Evolutionary conservation across 192 early-diverging fungal genomes (phyloP), one percentile per base, ranked within the genome.

Genomic region (Linnemannia zychae): DNA sequence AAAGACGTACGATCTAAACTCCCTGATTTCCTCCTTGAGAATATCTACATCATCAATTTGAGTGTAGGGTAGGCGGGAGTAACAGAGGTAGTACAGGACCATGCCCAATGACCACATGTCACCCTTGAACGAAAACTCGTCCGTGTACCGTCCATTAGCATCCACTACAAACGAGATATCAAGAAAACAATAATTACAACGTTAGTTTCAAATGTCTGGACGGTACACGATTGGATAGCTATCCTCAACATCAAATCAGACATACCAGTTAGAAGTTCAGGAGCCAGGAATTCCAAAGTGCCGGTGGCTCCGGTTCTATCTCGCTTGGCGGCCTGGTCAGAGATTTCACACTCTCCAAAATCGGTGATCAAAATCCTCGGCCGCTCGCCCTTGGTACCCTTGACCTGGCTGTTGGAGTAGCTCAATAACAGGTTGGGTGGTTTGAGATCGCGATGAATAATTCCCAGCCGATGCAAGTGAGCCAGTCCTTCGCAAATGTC

Each of bases 61-160:
- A 31, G 87, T 67, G 76, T 95, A 99, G 1, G 98, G 98, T 46
- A 99, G 87, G 11, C 80, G 77, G 12, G 95, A 93, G 73, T 95
- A 99, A 84, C 97, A 98, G 13, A 98, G 88, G 71, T 96, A 98
- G 79, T 97, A 97, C 6, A 99, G 90, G 1, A 99, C 91, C 89
- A 99, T 96, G 0, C 98, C 98, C 65, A 99, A 88, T 0, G 96
- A 96, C 96, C 97, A 99, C 93, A 99, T 93, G 76, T 99, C 98
- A 7, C 96, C 95, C 69, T 95, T 95, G 70, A 94, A 90, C 36
- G 95, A 95, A 84, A 97, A 97, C 66, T 94, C 94, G 60, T 95
- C 91, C 24, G 91, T 77, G 75, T 94, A 98, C 33, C 90, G 88
- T 22, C 97, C 97, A 2, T 81, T 68, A 17, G 46, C 80, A 80